phyloP scores from a whole-genome alignment of 208 protist genomes.

The Acanthamoeba healyi region DNA sequence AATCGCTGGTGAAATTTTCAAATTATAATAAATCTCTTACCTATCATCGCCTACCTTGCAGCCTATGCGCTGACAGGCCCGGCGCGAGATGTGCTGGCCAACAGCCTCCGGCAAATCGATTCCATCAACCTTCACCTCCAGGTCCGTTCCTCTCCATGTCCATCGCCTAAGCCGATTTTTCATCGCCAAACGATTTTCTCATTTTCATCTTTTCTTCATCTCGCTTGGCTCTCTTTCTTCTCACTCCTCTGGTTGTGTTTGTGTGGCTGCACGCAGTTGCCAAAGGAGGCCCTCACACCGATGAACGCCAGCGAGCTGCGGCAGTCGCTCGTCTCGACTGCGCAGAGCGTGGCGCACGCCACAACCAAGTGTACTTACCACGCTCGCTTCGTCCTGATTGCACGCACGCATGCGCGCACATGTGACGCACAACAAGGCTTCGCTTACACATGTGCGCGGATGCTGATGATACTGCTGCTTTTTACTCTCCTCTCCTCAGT shows the following conservation, averaged over 20 bases:
- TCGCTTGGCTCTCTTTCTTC: no score
- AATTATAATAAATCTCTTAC: background rate
- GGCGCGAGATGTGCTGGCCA: background rate
- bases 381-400: no score
- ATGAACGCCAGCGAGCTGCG: conserved; percentile 10
- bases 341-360: background rate
- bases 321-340: conserved; percentile 9
- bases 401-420: background rate
- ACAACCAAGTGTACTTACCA: conserved; percentile 25
- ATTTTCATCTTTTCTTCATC: background rate
- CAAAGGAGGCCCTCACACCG: conserved; percentile 27
- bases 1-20: no score
- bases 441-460: no score
- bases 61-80: background rate
- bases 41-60: background rate
- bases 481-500: background rate
- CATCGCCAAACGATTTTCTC: background rate
- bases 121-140: background rate
- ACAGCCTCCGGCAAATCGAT: background rate
- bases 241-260: no score
- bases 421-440: no score
- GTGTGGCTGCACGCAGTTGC: background rate
- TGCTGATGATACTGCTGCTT: no score
- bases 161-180: background rate
- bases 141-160: background rate